Base-by-base conservation (phyloP, 164 flowering plant genomes). In the Umbilicus rupestris region DNA sequence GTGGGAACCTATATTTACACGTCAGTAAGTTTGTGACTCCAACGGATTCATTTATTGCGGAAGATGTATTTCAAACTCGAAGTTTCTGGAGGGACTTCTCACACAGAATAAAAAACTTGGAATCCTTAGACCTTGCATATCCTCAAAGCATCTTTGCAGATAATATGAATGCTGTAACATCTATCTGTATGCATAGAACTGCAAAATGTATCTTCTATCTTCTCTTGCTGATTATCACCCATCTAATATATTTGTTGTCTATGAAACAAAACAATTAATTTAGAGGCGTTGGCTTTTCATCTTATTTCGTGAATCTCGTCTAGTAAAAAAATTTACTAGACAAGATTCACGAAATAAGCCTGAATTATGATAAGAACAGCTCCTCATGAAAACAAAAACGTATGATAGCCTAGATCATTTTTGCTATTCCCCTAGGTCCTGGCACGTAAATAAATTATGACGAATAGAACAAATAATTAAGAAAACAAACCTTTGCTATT, bases 401-500 rank as follows among this genome's bases (percentile, higher is more conserved):
- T 7, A 12, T 1, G 0, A 49, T 20, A 41, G 6, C 55, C 55
- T 7, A 49, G 55, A 49, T 49, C 26, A 49, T 7, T n/a, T 49
- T 49, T 49, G 3, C 9, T 52, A 6, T 30, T 10, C 24, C 7
- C 8, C 58, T 41, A 11, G 14, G 24, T 26, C 24, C 1, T 20
- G 22, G 58, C 58, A 52, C 24, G 28, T 24, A 52, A 52, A 2
- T 14, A 6, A 52, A 50, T 5, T 8, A 24, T 45, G 44, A 22
- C 5, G 1, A n/a, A 24, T 14, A 29, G 28, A 39, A 9, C 31
- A n/a, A 31, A 55, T 19, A 63, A 59, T 20, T 10, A 39, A 59
- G 8, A 11, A 59, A 24, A 72, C 85, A 67, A 63, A 94, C 99
- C 96, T 95, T 89, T 19, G 99, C 84, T 72, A 95, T 83, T 73